These are phyloP conservation scores for Dichomitus squalens DNA, from an alignment of 1,284 basidiomycete genomes.

Conservation along the genomic window DNA sequence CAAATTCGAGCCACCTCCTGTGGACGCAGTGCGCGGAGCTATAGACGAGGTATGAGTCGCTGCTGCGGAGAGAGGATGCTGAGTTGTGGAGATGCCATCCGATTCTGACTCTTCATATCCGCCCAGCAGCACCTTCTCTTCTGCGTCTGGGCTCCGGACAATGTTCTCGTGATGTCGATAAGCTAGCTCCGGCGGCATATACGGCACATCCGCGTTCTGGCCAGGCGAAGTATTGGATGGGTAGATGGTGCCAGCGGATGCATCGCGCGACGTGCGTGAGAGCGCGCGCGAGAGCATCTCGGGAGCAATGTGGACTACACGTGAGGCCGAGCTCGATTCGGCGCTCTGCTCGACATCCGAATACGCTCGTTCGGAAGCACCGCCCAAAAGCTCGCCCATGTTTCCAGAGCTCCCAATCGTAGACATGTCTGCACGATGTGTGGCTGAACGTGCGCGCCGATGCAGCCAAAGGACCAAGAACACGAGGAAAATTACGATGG, in stretches of 20 bases:
- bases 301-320: too few relatives aligned
- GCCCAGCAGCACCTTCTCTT: background rate
- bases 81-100: background rate
- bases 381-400: background rate
- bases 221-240: background rate
- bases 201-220: background rate
- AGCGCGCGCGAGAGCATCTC: too few relatives aligned
- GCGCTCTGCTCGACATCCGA: too few relatives aligned
- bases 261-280: too few relatives aligned
- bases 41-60: background rate
- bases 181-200: background rate
- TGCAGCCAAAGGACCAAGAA: background rate
- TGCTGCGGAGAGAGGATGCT: background rate
- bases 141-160: background rate
- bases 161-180: background rate
- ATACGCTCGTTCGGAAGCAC: background rate
- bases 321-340: too few relatives aligned
- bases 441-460: background rate
- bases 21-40: background rate
- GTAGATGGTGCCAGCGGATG: background rate
- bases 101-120: background rate
- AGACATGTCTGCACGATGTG: background rate
- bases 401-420: background rate
- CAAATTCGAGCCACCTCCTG: background rate
- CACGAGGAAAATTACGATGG: background rate